A percentile compares a stretch with the other conserved stretches of the same genome.
Evolutionary conservation across 2,329 filamentous ascomycete genomes (phyloP).

Genomic region (Colletotrichum ledebouriae): DNA sequence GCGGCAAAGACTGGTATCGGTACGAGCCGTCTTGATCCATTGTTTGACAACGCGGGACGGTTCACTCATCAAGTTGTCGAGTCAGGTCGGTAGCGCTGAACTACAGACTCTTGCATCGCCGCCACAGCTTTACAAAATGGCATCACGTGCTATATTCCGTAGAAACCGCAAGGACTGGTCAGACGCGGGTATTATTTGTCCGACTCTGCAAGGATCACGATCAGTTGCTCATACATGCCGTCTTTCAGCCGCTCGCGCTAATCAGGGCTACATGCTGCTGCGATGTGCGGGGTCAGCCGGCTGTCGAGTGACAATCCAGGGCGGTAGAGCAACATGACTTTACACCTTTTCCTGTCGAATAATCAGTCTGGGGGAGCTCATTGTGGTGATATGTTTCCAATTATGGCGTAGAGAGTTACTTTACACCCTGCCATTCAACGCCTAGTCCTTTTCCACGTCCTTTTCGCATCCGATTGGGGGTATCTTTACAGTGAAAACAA

Average conservation of each 20-base stretch:
- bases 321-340: not conserved
- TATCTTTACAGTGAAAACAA: slow-evolving; percentile 41
- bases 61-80: no score
- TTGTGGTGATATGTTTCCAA: not conserved
- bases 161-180: not conserved
- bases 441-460: not conserved
- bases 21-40: slow-evolving; percentile 23
- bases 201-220: slow-evolving; percentile 20
- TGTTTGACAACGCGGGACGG: no score
- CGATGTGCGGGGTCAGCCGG: slow-evolving; percentile 1
- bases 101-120: no score
- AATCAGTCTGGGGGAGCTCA: not conserved
- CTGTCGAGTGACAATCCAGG: not conserved
- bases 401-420: not conserved
- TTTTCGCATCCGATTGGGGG: slow-evolving; percentile 23
- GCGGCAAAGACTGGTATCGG: slow-evolving; percentile 38
- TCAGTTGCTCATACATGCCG: slow-evolving; percentile 3
- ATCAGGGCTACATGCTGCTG: slow-evolving; percentile 1
- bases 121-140: not conserved
- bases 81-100: not conserved
- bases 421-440: not conserved
- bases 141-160: slow-evolving; percentile 12
- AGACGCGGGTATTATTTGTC: slow-evolving; percentile 26
- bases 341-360: not conserved
- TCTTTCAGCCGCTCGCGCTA: slow-evolving; percentile 34